Percentiles rank a stretch among this genome's conserved stretches.
These are phyloP conservation scores for Ophiorrhiza pumila DNA, from an alignment of 257 asterid genomes.

Conservation along the genomic window DNA sequence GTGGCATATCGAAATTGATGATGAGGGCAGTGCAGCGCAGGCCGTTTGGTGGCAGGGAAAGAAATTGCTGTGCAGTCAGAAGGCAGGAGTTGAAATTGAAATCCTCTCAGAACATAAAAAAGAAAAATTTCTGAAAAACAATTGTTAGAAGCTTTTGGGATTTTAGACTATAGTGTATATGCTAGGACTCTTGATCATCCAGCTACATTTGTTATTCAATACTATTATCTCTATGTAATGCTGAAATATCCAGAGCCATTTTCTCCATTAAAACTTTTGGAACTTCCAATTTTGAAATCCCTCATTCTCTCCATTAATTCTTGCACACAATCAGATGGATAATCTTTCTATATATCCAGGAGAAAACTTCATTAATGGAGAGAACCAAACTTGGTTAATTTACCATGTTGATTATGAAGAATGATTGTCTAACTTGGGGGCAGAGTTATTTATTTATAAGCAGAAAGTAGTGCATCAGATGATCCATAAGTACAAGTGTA, in stretches of 20 bases:
- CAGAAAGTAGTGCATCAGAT: neutral
- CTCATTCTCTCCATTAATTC: too few species aligned
- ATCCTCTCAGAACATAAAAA: neutral
- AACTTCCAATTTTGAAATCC: too few species aligned
- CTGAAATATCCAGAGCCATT: conserved; percentile 27
- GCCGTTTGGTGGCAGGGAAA: conserved; percentile 13
- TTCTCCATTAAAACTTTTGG: conserved; percentile 30
- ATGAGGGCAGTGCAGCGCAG: neutral
- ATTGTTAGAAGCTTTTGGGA: conserved; percentile 33
- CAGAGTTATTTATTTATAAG: too few species aligned
- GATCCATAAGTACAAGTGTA: neutral
- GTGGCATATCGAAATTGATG: conserved; percentile 58
- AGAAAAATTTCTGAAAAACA: neutral
- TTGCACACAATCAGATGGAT: too few species aligned
- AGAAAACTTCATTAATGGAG: too few species aligned
- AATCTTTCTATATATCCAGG: too few species aligned
- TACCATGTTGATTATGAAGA: too few species aligned
- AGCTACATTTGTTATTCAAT: conserved; percentile 5
- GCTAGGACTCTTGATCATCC: conserved; percentile 24
- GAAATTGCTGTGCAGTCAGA: conserved; percentile 29
- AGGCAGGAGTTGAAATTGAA: conserved; percentile 6
- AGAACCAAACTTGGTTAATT: too few species aligned
- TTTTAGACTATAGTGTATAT: conserved; percentile 20
- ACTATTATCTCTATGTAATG: conserved; percentile 35
- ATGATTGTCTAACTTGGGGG: neutral